A percentile compares a stretch with the other conserved stretches of the same genome.
Conservation (phyloP, 116 monocot species). For the Phalaenopsis hybrid region DNA sequence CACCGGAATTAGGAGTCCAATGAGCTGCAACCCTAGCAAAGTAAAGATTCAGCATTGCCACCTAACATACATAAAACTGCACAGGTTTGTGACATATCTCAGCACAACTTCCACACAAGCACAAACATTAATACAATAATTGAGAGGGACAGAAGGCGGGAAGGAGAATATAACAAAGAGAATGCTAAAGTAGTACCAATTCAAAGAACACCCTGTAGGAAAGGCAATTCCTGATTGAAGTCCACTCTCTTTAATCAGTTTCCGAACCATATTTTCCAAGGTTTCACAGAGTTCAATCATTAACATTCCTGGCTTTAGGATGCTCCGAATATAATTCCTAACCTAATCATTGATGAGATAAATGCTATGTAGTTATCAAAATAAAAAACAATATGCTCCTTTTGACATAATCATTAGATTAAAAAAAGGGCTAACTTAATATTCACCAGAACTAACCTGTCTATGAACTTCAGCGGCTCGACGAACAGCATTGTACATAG, state of each 20-base stretch:
- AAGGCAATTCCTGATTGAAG: constrained; percentile 98
- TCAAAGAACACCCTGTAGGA: constrained; percentile 96
- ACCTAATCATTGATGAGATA: constrained; percentile 43
- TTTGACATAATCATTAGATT: not conserved
- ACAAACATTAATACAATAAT: not conserved
- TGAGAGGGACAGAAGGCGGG: not conserved
- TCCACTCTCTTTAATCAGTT: constrained; percentile 86
- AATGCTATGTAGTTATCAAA: not conserved
- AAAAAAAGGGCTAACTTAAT: not conserved
- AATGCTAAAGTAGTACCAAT: constrained; percentile 56
- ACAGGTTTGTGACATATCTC: not conserved
- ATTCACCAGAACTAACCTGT: constrained; percentile 34
- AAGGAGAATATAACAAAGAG: not conserved
- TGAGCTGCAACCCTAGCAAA: constrained; percentile 92
- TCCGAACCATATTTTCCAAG: constrained; percentile 86
- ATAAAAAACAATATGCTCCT: not conserved
- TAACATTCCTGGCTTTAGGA: constrained; percentile 85
- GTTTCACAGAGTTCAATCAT: constrained; percentile 97
- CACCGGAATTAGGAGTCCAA: constrained; percentile 98
- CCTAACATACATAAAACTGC: not conserved
- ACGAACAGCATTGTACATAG: constrained; percentile 88
- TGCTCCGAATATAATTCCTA: constrained; percentile 77
- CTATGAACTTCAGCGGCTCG: constrained; percentile 99
- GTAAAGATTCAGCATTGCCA: constrained; percentile 2
- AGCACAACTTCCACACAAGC: not conserved